A percentile compares a stretch with the other conserved stretches of the same genome.
These are phyloP conservation scores for Starmerella apicola DNA, from an alignment of 805 yeast species.

Conservation along the genomic window DNA sequence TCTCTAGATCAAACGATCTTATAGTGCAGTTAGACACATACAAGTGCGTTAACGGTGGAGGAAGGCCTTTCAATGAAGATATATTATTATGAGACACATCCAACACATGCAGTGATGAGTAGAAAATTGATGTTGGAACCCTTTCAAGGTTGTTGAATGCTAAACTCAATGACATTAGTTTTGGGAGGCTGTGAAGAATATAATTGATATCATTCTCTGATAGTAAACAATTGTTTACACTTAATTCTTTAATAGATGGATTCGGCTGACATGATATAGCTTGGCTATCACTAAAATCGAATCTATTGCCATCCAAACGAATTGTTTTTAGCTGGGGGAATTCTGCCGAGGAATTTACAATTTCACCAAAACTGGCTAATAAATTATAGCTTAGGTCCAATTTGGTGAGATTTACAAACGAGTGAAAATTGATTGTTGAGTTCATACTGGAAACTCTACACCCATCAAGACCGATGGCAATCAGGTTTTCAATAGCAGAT, in stretches of 20 bases:
- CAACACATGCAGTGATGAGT: conserved; percentile 21
- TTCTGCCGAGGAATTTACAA: conserved; percentile 30
- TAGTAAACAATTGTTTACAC: conserved; percentile 28
- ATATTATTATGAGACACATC: conserved; percentile 33
- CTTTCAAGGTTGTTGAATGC: conserved; percentile 29
- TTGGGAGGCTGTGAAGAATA: conserved; percentile 10
- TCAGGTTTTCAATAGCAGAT: conserved; percentile 35
- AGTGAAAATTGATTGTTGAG: neutral
- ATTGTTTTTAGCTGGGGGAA: conserved; percentile 32
- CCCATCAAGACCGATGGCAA: conserved; percentile 40
- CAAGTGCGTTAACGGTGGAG: neutral
- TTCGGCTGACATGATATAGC: neutral
- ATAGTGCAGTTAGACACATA: neutral
- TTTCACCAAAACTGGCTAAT: conserved; percentile 31
- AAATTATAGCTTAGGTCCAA: conserved; percentile 55
- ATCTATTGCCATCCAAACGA: conserved; percentile 36
- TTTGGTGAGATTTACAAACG: conserved; percentile 15
- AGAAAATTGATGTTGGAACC: conserved; percentile 26
- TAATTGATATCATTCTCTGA: neutral
- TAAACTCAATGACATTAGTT: conserved; percentile 9
- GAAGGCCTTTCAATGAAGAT: neutral
- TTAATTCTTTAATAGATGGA: conserved; percentile 24
- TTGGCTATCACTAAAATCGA: conserved; percentile 13
- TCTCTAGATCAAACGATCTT: too few species aligned
- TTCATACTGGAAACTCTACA: conserved; percentile 23